Base-by-base conservation (phyloP, 768 basidiomycete genomes). In the Hypsizygus marmoreus region DNA sequence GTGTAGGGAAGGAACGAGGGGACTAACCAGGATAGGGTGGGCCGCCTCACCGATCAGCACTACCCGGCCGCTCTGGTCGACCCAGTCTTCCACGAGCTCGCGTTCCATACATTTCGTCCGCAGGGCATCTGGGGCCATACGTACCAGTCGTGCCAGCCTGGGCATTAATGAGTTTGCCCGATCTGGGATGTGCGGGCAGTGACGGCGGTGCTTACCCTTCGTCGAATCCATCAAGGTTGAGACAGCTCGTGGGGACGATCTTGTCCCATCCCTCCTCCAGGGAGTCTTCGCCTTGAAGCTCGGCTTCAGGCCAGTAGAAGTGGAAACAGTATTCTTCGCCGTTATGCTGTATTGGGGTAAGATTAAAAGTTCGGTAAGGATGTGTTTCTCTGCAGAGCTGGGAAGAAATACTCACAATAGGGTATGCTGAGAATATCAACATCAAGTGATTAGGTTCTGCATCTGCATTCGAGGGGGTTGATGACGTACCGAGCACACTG, bases 31-130 rank as follows among this genome's bases (percentile, higher is more conserved):
- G 29, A 77, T 64, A 9, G 79, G 75, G 54, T 83, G 81, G 1
- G 77, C 79, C 0, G 79, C 79, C 33, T 82, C 79, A 32, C 81
- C 82, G 19, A 81, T 63, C 13, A 82, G 58, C 9, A 78, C 54
- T 26, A 75, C 63, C 16, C 68, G 63, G 1, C 77, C 76, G 13
- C 64, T 65, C 6, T 64, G 55, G 55, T 82, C 72, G 1, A 77
- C 71, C 81, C 80, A 81, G 29, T 75, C 73, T 31, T 79, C 73
- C 10, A 71, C 51, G 13, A 65, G 68, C 9, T 61, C 54, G 3
- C 63, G 56, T 17, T 49, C 45, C 49, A 73, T 57, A 25, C 66
- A 65, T 45, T 71, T 72, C 7, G 70, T 69, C 16, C 65, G 66
- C 16, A 70, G 49, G 16, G 69, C 68, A 20, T 64, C 45, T 1